Evolutionary conservation across 1,139 yeast species (phyloP).

Genomic region (Hyphopichia wangnamkhiaoensis): DNA sequence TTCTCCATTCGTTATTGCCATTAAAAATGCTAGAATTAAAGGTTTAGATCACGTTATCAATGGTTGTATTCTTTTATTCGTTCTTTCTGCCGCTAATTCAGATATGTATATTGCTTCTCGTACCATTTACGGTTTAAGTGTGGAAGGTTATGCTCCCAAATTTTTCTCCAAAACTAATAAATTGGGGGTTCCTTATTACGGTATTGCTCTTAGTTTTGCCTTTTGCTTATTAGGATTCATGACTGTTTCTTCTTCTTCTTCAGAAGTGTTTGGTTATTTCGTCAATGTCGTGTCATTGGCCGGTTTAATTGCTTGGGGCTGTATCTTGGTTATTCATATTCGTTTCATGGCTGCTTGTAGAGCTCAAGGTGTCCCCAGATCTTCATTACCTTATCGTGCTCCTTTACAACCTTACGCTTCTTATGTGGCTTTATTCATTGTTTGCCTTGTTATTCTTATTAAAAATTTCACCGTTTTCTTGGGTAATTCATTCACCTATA

Average conservation of each 20-base stretch:
- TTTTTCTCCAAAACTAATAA: slow-evolving; percentile 35
- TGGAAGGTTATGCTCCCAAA: slow-evolving; percentile 46
- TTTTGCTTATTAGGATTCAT: slow-evolving; percentile 66
- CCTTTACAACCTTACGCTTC: slow-evolving; percentile 71
- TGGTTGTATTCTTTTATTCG: slow-evolving; percentile 46
- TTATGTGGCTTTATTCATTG: slow-evolving; percentile 55
- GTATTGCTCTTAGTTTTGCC: slow-evolving; percentile 32
- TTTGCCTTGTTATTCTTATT: slow-evolving; percentile 58
- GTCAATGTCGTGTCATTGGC: slow-evolving; percentile 74
- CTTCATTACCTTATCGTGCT: slow-evolving; percentile 53
- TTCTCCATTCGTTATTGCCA: slow-evolving; percentile 69
- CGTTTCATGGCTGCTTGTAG: slow-evolving; percentile 64
- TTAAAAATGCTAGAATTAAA: slow-evolving; percentile 41
- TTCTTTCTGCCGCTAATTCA: slow-evolving; percentile 49
- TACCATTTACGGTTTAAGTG: slow-evolving; percentile 45
- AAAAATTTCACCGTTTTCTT: slow-evolving; percentile 74
- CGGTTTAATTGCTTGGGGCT: slow-evolving; percentile 72
- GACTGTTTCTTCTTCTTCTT: slow-evolving; percentile 55
- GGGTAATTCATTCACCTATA: slow-evolving; percentile 53
- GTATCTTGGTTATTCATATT: slow-evolving; percentile 61
- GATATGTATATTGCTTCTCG: slow-evolving; percentile 51
- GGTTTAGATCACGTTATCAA: slow-evolving; percentile 50
- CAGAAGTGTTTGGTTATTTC: slow-evolving; percentile 61
- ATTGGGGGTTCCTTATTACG: slow-evolving; percentile 40
- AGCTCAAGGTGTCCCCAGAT: slow-evolving; percentile 55